phyloP scores from a whole-genome alignment of 805 yeast genomes.

The Starmerella potacharoeniae region DNA sequence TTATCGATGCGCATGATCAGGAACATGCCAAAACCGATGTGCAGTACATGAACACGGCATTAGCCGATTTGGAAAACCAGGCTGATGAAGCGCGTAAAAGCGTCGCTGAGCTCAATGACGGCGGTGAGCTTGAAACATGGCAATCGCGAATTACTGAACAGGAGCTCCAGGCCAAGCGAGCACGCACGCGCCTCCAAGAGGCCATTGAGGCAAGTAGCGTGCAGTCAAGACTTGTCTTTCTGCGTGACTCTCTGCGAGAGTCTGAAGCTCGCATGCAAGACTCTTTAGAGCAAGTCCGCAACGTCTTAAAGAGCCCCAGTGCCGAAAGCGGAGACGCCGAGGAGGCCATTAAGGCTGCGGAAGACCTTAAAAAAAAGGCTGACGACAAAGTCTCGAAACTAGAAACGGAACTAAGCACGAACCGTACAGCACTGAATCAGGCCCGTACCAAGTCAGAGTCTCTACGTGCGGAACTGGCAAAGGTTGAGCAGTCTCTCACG shows the following conservation, averaged over 20 bases:
- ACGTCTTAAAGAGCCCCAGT: not conserved
- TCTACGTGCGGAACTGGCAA: not conserved
- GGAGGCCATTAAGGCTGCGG: not conserved
- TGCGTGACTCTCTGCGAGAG: constrained; percentile 10
- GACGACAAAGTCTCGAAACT: not conserved
- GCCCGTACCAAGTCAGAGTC: not conserved
- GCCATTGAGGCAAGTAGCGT: constrained; percentile 15
- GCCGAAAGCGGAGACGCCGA: not conserved
- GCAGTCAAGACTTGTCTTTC: constrained; percentile 11
- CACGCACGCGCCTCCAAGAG: constrained; percentile 6
- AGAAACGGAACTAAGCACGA: not conserved
- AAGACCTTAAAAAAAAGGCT: not conserved
- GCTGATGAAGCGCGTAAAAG: not conserved
- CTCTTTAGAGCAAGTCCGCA: not conserved
- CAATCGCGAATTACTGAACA: not conserved
- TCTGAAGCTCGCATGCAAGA: not conserved
- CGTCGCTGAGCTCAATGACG: not conserved
- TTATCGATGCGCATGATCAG: not conserved
- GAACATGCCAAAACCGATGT: not conserved
- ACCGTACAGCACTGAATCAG: not conserved
- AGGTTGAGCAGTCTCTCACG: not conserved
- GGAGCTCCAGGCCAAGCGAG: constrained; percentile 1
- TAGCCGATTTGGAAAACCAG: not conserved
- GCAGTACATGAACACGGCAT: not conserved
- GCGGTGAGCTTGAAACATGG: not conserved